Evolutionary conservation across 1,284 basidiomycete genomes (phyloP).

Genomic region (Naganishia liquefaciens): DNA sequence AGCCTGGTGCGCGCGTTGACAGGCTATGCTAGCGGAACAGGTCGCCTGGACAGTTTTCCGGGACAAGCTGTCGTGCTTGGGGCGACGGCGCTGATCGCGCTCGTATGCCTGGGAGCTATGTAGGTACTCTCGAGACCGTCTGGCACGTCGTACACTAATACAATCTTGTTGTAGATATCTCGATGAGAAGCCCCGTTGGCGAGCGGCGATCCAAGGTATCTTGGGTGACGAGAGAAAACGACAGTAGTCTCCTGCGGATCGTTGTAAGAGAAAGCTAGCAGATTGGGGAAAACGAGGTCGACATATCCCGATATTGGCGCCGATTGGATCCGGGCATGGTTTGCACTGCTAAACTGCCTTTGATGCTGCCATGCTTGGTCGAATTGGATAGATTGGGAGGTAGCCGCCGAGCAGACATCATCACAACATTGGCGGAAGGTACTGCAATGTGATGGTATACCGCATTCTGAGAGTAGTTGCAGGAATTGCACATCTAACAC

Average conservation of each 20-base stretch:
- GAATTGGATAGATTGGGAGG: too few relatives aligned
- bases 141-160: too few relatives aligned
- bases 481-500: too few relatives aligned
- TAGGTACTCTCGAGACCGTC: not conserved
- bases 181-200: constrained; percentile 25
- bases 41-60: not conserved
- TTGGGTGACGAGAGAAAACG: too few relatives aligned
- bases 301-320: too few relatives aligned
- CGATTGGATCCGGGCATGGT: not conserved
- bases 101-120: constrained; percentile 5
- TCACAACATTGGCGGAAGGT: too few relatives aligned
- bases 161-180: not conserved
- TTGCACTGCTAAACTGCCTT: too few relatives aligned
- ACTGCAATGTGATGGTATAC: too few relatives aligned
- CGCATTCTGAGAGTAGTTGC: too few relatives aligned
- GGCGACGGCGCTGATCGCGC: not conserved
- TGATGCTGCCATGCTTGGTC: too few relatives aligned
- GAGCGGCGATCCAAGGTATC: constrained; percentile 2
- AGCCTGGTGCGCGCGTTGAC: not conserved
- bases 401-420: too few relatives aligned
- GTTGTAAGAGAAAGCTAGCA: not conserved
- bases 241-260: not conserved
- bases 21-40: not conserved
- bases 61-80: constrained; percentile 3
- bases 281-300: not conserved